Evolutionary conservation across 1,284 basidiomycete genomes (phyloP).

Genomic region (Mycena citricolor): DNA sequence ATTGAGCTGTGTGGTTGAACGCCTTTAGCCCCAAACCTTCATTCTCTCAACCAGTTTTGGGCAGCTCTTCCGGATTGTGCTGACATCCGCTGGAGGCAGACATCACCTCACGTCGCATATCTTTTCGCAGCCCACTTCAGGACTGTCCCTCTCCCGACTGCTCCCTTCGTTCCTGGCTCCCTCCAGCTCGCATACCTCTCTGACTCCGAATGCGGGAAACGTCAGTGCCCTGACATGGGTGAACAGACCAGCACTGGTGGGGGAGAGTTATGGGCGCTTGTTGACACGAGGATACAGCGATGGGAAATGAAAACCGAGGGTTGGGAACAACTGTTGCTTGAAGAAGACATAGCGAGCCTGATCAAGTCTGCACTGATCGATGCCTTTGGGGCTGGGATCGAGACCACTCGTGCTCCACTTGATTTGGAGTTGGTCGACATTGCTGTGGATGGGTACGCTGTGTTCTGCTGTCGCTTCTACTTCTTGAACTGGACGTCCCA

Average conservation of each 20-base stretch:
- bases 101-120: slow-evolving; percentile 54
- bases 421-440: slow-evolving; percentile 73
- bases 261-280: slow-evolving; percentile 60
- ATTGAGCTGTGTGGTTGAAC: background rate
- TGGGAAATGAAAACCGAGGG: slow-evolving; percentile 67
- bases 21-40: slow-evolving; percentile 61
- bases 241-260: slow-evolving; percentile 40
- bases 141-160: slow-evolving; percentile 57
- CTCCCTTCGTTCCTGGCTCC: slow-evolving; percentile 53
- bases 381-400: slow-evolving; percentile 37
- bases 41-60: slow-evolving; percentile 68
- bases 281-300: slow-evolving; percentile 64
- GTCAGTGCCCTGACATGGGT: slow-evolving; percentile 59
- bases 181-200: slow-evolving; percentile 26
- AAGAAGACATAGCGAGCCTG: slow-evolving; percentile 50
- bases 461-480: background rate
- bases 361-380: slow-evolving; percentile 44
- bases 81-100: slow-evolving; percentile 68
- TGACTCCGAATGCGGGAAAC: slow-evolving; percentile 47
- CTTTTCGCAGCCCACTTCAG: slow-evolving; percentile 57
- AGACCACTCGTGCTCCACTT: slow-evolving; percentile 44
- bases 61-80: slow-evolving; percentile 59
- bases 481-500: slow-evolving; percentile 9
- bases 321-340: slow-evolving; percentile 61
- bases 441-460: slow-evolving; percentile 55